These are phyloP conservation scores for Lolium multiflorum DNA, from an alignment of 176 grass and related monocot species.

Conservation along the genomic window DNA sequence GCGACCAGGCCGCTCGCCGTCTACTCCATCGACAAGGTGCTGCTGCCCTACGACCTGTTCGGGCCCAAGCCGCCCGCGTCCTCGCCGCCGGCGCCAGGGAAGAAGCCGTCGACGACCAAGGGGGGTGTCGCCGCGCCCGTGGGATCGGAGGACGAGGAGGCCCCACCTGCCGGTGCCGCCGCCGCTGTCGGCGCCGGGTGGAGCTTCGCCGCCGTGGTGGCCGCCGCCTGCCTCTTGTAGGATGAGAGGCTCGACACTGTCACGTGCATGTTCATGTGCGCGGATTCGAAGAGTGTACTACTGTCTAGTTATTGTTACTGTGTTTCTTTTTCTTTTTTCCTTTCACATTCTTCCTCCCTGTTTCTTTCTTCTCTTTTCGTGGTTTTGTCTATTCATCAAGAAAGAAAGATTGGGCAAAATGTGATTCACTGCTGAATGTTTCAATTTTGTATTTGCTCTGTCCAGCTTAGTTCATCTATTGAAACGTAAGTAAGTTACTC, in stretches of 20 bases:
- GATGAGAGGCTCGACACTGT: not conserved
- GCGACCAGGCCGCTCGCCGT: conserved; percentile 58
- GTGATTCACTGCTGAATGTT: not conserved
- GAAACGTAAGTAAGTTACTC: not conserved
- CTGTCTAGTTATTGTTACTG: not conserved
- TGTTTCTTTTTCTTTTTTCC: not conserved
- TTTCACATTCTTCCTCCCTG: not conserved
- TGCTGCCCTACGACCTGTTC: conserved; percentile 72
- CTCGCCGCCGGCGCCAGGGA: conserved; percentile 42
- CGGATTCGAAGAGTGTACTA: conserved; percentile 29
- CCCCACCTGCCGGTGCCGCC: conserved; percentile 15
- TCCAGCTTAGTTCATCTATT: not conserved
- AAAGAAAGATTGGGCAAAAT: conserved; percentile 3
- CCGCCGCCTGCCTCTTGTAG: conserved; percentile 40
- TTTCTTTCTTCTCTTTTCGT: not conserved
- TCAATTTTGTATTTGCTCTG: not conserved
- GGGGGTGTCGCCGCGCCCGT: not conserved
- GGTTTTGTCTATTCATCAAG: not conserved
- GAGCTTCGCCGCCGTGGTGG: conserved; percentile 34
- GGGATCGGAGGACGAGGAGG: not conserved
- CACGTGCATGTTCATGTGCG: conserved; percentile 37
- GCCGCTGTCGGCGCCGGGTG: conserved; percentile 34
- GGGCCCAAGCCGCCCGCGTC: conserved; percentile 60
- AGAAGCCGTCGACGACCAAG: conserved; percentile 45
- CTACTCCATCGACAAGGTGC: conserved; percentile 80